phyloP scores from a whole-genome alignment of 306 rosid species.

The Casuarina cunninghamiana region DNA sequence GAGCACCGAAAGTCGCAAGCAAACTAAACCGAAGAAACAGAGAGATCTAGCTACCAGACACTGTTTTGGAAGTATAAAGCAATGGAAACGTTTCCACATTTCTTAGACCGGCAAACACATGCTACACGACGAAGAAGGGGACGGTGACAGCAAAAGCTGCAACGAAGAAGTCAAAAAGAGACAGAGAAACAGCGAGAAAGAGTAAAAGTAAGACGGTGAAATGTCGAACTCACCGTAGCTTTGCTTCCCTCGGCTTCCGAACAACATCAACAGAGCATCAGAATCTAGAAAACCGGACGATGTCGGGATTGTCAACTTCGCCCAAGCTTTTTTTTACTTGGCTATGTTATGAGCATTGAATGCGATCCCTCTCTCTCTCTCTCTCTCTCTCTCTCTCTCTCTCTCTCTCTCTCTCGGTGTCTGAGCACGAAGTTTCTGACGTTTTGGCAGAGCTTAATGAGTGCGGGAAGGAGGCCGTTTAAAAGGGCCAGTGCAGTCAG shows the following conservation, averaged over 20 bases:
- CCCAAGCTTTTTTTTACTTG: too few relatives aligned
- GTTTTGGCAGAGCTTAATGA: neutral
- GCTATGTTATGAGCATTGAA: neutral
- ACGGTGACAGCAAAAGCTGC: constrained; percentile 17
- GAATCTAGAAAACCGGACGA: neutral
- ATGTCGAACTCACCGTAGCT: constrained; percentile 7
- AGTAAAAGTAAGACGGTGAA: too few relatives aligned
- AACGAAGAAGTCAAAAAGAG: neutral
- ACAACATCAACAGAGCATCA: neutral
- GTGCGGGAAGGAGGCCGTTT: constrained; percentile 19
- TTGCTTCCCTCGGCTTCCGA: neutral
- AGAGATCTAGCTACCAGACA: constrained; percentile 17
- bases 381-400: neutral
- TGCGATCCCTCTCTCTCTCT: neutral
- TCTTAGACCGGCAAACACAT: constrained; percentile 1
- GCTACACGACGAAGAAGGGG: neutral
- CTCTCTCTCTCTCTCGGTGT: too few relatives aligned
- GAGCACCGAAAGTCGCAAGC: constrained; percentile 1
- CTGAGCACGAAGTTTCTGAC: constrained; percentile 1
- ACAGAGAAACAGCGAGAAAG: neutral
- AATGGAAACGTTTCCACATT: neutral
- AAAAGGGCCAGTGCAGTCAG: neutral
- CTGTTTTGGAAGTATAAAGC: neutral
- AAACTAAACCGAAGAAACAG: neutral
- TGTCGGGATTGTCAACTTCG: constrained; percentile 22